Base-by-base conservation (phyloP, 2,329 filamentous ascomycete genomes). In the Alternaria brassicicola region DNA sequence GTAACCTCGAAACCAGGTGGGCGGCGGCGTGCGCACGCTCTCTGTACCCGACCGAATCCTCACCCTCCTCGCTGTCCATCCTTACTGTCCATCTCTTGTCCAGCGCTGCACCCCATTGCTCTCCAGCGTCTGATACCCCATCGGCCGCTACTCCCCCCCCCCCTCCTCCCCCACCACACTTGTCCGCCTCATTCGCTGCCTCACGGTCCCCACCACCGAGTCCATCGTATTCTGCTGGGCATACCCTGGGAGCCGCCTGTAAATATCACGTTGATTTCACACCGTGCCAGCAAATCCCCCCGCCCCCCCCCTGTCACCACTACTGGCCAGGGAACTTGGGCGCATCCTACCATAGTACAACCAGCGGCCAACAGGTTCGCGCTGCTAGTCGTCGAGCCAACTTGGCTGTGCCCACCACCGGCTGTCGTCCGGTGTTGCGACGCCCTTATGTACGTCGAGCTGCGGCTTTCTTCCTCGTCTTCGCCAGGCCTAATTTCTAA, bases 371-470 rank as follows among this genome's bases (percentile, higher is more conserved):
- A 52, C 59, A 52, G 52, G 59, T 57, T 64, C 60, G 61, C 42
- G 61, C 46, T 43, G 36, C 41, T 57, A 58, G 51, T 51, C 47
- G 58, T 36, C 55, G 50, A 52, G 51, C 57, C 58, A 56, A 33
- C 42, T 36, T 56, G 50, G 52, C 52, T 54, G 52, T 33, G 43
- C 54, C 33, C 43, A 42, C 33, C 43, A 42, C 42, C 38, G 49
- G 51, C 38, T 47, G 17, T 39, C 46, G 47, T 21, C 36, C 48
- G 30, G 28, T 49, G 47, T 46, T 62, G 64, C 43, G 31, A 65
- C 67, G 59, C 51, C 64, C 61, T 38, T 60, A 77, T 76, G 75
- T 77, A 77, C 65, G 75, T 77, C 59, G 55, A 70, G 31, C 43
- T 72, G 55, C 64, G 67, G 50, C 69, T 65, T 48, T 64, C 39